A percentile compares a stretch with the other conserved stretches of the same genome.
Evolutionary conservation across 352 stramenopile species (phyloP).

Genomic region (Phytophthora constricta): DNA sequence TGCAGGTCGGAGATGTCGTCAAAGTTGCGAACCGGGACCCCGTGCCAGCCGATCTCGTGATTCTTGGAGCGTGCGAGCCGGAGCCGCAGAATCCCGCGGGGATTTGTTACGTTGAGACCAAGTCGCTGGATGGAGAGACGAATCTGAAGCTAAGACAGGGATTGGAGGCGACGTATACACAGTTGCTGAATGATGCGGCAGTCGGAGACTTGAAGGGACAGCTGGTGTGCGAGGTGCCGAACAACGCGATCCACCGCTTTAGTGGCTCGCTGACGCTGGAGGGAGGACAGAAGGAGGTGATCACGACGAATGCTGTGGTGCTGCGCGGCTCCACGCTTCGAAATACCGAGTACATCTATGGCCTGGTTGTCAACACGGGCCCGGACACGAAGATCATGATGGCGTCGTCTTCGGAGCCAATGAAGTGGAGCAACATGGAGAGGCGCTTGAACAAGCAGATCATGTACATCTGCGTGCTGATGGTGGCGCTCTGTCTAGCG

Average conservation of each 20-base stretch:
- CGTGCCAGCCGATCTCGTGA: conserved; percentile 88
- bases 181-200: conserved; percentile 52
- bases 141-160: conserved; percentile 93
- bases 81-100: conserved; percentile 70
- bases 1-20: conserved; percentile 91
- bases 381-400: conserved; percentile 92
- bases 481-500: conserved; percentile 78
- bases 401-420: conserved; percentile 72
- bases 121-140: conserved; percentile 93
- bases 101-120: conserved; percentile 93
- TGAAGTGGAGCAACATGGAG: conserved; percentile 93
- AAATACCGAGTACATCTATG: conserved; percentile 93
- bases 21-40: conserved; percentile 89
- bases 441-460: conserved; percentile 82
- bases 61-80: conserved; percentile 83
- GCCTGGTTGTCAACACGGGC: conserved; percentile 92
- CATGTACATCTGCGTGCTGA: conserved; percentile 83
- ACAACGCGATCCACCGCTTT: conserved; percentile 93
- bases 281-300: conserved; percentile 68
- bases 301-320: conserved; percentile 83
- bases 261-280: conserved; percentile 83
- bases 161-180: conserved; percentile 79
- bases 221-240: conserved; percentile 84
- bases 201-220: conserved; percentile 63
- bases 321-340: conserved; percentile 89